Conservation (phyloP, 2,329 filamentous ascomycete genomes). For the Macroventuria anomochaeta region DNA sequence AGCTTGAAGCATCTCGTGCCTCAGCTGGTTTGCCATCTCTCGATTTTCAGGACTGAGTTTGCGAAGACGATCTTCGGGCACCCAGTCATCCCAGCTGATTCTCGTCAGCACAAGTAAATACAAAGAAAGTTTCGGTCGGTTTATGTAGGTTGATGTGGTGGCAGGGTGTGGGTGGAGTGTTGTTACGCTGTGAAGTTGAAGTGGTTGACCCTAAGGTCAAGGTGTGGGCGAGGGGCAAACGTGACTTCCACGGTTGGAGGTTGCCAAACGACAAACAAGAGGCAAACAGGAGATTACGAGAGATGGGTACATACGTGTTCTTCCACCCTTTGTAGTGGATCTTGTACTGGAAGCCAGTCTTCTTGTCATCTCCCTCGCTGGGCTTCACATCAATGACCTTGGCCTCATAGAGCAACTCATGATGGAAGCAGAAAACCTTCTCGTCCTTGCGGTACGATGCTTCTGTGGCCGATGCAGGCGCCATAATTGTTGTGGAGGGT, state of each 20-base stretch:
- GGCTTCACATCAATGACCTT: constrained; percentile 83
- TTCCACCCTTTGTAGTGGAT: constrained; percentile 99
- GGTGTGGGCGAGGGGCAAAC: constrained; percentile 20
- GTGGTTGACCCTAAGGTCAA: constrained; percentile 17
- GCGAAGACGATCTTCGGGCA: constrained; percentile 87
- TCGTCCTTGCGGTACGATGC: constrained; percentile 76
- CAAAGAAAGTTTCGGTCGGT: background rate
- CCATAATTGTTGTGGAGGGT: constrained; percentile 32
- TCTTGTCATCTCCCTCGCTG: constrained; percentile 69
- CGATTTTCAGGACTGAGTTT: constrained; percentile 96
- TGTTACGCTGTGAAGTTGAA: constrained; percentile 15
- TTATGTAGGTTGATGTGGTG: background rate
- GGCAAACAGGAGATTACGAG: constrained; percentile 4
- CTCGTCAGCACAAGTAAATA: constrained; percentile 23
- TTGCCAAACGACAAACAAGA: background rate
- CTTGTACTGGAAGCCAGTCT: constrained; percentile 81
- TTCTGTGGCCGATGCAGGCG: constrained; percentile 63
- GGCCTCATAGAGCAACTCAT: constrained; percentile 95
- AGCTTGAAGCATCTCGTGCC: constrained; percentile 70
- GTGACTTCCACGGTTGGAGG: constrained; percentile 8
- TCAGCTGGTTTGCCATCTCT: constrained; percentile 78
- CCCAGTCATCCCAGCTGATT: constrained; percentile 94
- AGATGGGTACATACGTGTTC: constrained; percentile 73
- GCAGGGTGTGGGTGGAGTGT: background rate
- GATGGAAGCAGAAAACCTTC: constrained; percentile 94